Base-by-base conservation (phyloP, 805 yeast genomes). In the Kazachstania psychrophila region DNA sequence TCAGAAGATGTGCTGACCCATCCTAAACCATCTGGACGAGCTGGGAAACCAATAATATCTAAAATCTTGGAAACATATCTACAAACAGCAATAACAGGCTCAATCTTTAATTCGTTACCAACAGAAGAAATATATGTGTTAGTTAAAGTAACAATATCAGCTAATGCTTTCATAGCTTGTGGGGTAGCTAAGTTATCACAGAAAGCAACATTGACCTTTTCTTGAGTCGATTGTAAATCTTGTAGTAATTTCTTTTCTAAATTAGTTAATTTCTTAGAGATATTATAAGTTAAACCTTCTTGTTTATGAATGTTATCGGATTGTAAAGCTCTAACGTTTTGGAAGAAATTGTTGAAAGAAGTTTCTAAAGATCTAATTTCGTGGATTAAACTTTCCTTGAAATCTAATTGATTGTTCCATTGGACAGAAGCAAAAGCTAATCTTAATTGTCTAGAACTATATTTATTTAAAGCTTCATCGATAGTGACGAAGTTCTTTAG, bases 401-500 rank as follows among this genome's bases (percentile, higher is more conserved):
- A 92, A 58, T 92, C 99, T 33, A 92, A 65, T 44, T 86, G 92
- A 52, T 74, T 78, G 53, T 87, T 89, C 98, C 98, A 92, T 50
- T 79, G 86, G 39, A 83, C 85, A 47, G 85, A 69, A 0, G 94
- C 94, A 67, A 92, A 92, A 8, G 88, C 88, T 48, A 92, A 69
- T 46, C 99, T 75, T 51, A 92, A 69, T 60, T 92, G 96, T 49
- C 96, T 75, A 1, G 92, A 61, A 2, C 82, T 60, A 52, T 75
- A 85, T 45, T 61, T 73, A 38, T 68, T 62, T 44, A 92, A 69
- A 2, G 97, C 96, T 56, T 89, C 94, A 45, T 81, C 83, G 48
- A 92, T 86, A 9, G 97, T 87, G 54, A 92, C 89, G 58, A 92
- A 92, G 64, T 92, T 92, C 61, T 92, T 92, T 54, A 92, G 69